A percentile compares a stretch with the other conserved stretches of the same genome.
Evolutionary conservation across 176 grass and related monocot genomes (phyloP).

Genomic region (Canna indica): DNA sequence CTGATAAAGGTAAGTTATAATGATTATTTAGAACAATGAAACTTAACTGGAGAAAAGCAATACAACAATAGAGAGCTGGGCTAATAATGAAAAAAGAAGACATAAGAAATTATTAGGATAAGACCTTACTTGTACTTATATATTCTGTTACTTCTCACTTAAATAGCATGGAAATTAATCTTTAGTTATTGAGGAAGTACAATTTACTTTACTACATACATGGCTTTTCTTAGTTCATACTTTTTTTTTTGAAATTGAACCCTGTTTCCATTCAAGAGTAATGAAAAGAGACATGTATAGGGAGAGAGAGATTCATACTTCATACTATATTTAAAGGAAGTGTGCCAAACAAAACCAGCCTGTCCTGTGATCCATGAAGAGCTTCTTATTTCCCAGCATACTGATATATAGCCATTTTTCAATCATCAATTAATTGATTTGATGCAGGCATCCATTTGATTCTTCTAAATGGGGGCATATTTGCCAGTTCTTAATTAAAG

Average conservation of each 20-base stretch:
- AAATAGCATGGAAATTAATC: no score
- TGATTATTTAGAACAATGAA: background rate
- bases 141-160: background rate
- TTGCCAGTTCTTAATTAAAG: conserved; percentile 53
- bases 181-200: background rate
- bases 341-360: background rate
- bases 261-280: no score
- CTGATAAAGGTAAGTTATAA: background rate
- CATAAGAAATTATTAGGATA: background rate
- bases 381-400: background rate
- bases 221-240: background rate
- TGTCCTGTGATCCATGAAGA: background rate
- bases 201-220: background rate
- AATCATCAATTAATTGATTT: conserved; percentile 3
- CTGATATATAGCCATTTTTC: background rate
- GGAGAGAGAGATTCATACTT: no score
- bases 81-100: background rate
- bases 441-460: conserved; percentile 87
- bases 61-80: background rate
- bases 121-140: background rate
- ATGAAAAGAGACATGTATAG: no score
- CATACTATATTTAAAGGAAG: background rate
- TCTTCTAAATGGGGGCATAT: conserved; percentile 89
- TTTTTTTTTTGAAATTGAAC: no score
- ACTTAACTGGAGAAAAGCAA: background rate